Percentiles rank a stretch among this genome's conserved stretches.
Conservation (phyloP, 2,329 filamentous ascomycete genomes). For the Colletotrichum salicis region DNA sequence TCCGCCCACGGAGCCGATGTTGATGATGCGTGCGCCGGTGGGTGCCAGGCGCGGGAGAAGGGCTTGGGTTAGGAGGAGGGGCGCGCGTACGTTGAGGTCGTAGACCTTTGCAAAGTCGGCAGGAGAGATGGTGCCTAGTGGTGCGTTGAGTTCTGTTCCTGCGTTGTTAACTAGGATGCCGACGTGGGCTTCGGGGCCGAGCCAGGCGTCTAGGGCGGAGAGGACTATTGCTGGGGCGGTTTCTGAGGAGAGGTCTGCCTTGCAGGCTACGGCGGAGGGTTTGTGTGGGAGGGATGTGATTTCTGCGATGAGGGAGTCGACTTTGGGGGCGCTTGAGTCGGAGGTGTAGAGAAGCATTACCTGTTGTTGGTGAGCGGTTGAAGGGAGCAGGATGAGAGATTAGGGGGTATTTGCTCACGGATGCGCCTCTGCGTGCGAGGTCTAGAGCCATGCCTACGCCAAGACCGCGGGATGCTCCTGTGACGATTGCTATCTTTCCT, state of each 20-base stretch:
- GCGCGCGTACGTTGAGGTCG: constrained; percentile 66
- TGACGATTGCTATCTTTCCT: constrained; percentile 40
- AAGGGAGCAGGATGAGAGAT: background rate
- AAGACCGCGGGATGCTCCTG: constrained; percentile 40
- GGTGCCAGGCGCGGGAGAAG: constrained; percentile 60
- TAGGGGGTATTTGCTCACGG: constrained; percentile 20
- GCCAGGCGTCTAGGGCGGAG: constrained; percentile 41
- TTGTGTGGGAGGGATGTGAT: constrained; percentile 27
- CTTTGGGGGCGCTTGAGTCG: constrained; percentile 24
- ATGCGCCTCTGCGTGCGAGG: constrained; percentile 38
- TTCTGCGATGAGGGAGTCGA: constrained; percentile 31
- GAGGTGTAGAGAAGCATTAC: constrained; percentile 39
- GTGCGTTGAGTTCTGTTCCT: constrained; percentile 47
- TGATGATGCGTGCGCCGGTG: constrained; percentile 63
- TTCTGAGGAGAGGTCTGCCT: constrained; percentile 39
- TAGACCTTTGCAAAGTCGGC: constrained; percentile 65
- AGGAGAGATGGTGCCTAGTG: constrained; percentile 53
- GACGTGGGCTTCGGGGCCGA: constrained; percentile 33
- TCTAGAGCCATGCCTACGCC: constrained; percentile 39
- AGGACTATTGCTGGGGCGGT: constrained; percentile 45
- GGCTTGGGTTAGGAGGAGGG: constrained; percentile 63
- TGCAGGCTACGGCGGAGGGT: constrained; percentile 31
- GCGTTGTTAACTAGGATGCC: constrained; percentile 54
- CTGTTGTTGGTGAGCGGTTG: constrained; percentile 13
- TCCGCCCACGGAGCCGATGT: constrained; percentile 66